Evolutionary conservation across 202 grass and related monocot genomes (phyloP), one percentile per base, ranked within the genome.

Genomic region (Zizania palustris): DNA sequence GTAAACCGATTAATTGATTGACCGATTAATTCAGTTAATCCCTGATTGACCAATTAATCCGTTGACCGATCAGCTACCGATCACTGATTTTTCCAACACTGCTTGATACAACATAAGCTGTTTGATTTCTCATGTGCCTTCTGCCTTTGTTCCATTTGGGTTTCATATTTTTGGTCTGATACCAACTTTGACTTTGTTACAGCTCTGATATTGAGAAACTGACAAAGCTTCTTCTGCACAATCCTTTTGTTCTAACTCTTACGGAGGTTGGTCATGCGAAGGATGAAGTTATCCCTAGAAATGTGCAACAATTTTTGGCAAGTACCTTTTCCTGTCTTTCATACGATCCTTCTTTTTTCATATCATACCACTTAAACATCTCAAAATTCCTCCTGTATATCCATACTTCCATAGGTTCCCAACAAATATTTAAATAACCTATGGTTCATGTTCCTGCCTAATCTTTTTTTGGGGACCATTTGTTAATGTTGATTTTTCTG

Each of bases 181-280:
- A 71, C 45, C 41, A 55, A 84, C 18, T 14, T 76, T 58, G 60
- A 53, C 53, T 49, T 28, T 65, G 5, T 59, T 65, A 65, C 85
- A 98, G 95, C 74, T 49, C 86, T 78, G 91, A 94, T 88, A 81
- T 98, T 7, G 89, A 94, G 40, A 94, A 89, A 68, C 83, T 98
- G 83, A 93, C 90, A 57, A 94, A 94, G 74, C 89, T 98, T 69
- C 85, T 98, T 73, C 78, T 98, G 87, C 95, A 98, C 57, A 92
- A 98, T 68, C 95, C 95, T 63, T 84, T 92, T 80, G 69, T 85
- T 75, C 48, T 98, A 73, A 97, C 89, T 82, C 89, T 97, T 44
- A 88, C 87, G 51, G 95, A 92, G 90, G 84, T 82, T 85, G 83
- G 89, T 18, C 57, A 67, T 22, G 73, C 80, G 1, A 94, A 90